Percentiles rank a stretch among this genome's conserved stretches.
phyloP scores from a whole-genome alignment of 345 rosid species.

The Eucalyptus marginata region DNA sequence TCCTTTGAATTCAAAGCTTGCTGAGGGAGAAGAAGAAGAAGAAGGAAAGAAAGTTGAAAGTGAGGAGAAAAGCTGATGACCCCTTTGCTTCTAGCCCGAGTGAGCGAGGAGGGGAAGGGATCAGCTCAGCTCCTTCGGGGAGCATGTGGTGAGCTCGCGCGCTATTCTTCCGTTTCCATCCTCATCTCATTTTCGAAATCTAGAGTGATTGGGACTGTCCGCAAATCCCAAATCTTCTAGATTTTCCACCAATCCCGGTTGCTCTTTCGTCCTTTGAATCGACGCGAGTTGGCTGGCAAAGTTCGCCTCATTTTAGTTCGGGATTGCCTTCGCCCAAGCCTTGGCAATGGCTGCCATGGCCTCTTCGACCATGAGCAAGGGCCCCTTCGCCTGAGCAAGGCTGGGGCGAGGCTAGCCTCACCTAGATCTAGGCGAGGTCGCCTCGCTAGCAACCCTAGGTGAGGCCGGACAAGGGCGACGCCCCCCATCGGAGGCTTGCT shows the following conservation, averaged over 20 bases:
- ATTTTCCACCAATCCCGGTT: fast-evolving
- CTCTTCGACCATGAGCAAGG: fast-evolving
- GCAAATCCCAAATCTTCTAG: fast-evolving
- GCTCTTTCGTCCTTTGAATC: no score
- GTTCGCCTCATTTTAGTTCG: fast-evolving
- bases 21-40: no score
- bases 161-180: fast-evolving
- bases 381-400: fast-evolving
- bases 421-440: fast-evolving
- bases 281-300: fast-evolving
- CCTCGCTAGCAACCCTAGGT: fast-evolving
- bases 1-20: no score
- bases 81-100: fast-evolving
- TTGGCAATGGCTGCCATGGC: no score
- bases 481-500: fast-evolving
- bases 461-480: fast-evolving
- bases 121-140: fast-evolving
- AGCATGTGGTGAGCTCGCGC: no score
- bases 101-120: no score
- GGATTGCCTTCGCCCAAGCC: no score
- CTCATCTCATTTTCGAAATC: no score
- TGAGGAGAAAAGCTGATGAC: no score
- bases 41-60: no score
- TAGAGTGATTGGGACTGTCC: fast-evolving
- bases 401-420: fast-evolving